These are phyloP conservation scores for Capsicum pubescens DNA, from an alignment of 257 asterid genomes.

Conservation along the genomic window DNA sequence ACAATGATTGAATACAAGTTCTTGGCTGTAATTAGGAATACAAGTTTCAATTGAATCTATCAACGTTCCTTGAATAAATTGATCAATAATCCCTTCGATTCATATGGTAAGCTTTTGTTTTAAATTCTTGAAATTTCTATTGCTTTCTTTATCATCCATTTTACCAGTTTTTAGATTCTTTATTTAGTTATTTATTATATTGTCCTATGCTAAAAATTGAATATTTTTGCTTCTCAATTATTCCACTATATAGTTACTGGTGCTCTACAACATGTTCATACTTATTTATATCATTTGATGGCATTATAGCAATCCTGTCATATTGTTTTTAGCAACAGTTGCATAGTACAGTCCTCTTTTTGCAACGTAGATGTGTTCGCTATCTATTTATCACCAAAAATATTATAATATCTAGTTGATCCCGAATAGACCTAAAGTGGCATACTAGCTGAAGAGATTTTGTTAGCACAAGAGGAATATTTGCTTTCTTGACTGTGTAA, in stretches of 20 bases:
- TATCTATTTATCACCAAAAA: neutral
- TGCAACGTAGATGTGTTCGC: neutral
- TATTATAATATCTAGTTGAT: neutral
- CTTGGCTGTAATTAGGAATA: too few species aligned
- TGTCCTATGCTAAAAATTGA: too few species aligned
- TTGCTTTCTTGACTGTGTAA: constrained; percentile 22
- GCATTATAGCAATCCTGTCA: neutral
- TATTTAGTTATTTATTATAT: too few species aligned
- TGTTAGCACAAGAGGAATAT: neutral
- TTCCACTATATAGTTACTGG: neutral
- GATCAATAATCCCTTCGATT: too few species aligned
- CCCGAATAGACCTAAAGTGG: neutral
- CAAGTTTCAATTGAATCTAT: too few species aligned
- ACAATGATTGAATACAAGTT: too few species aligned
- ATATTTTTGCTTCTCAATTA: too few species aligned
- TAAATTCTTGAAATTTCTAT: too few species aligned
- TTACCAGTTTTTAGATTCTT: too few species aligned
- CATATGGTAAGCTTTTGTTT: too few species aligned
- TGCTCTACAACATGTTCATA: neutral
- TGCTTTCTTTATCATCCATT: too few species aligned
- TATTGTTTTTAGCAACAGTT: neutral
- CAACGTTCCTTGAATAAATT: too few species aligned
- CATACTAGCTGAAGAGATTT: constrained; percentile 7
- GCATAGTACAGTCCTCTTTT: neutral
- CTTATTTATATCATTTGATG: neutral